Conservation (phyloP, 805 yeast genomes). For the Saccharomycopsis selenospora region DNA sequence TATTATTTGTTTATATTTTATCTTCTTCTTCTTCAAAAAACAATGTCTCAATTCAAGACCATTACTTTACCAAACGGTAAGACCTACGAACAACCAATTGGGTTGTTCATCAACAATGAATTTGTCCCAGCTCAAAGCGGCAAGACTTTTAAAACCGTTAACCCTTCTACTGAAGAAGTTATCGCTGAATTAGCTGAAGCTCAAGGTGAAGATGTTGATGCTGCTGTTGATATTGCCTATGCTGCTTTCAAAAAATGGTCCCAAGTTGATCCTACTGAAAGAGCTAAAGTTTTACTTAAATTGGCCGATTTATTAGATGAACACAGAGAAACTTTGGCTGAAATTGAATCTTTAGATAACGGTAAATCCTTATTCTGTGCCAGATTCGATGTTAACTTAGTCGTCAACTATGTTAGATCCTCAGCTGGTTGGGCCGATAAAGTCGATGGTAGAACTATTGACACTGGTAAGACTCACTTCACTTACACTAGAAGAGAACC, state of each 20-base stretch:
- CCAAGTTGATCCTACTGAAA: conserved; percentile 53
- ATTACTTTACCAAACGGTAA: conserved; percentile 68
- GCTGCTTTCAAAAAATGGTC: conserved; percentile 75
- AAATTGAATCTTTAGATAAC: conserved; percentile 80
- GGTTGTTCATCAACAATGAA: conserved; percentile 74
- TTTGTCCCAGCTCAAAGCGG: conserved; percentile 55
- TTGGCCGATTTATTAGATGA: conserved; percentile 74
- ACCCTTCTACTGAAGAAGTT: conserved; percentile 70
- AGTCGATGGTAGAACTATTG: conserved; percentile 65
- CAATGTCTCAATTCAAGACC: background rate
- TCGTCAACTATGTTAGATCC: conserved; percentile 65
- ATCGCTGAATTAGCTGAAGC: conserved; percentile 71
- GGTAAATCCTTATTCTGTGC: conserved; percentile 76
- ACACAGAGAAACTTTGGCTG: conserved; percentile 63
- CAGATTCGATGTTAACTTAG: conserved; percentile 66
- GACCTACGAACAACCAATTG: conserved; percentile 71
- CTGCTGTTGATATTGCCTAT: conserved; percentile 81
- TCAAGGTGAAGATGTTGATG: conserved; percentile 64
- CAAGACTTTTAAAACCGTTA: conserved; percentile 52
- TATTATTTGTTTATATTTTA: too few relatives aligned
- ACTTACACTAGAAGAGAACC: conserved; percentile 83
- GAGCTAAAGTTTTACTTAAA: conserved; percentile 57
- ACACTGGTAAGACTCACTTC: conserved; percentile 68
- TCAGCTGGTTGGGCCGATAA: conserved; percentile 93
- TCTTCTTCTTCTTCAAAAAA: too few relatives aligned